Conservation (phyloP, 148 eudicot species). For the Diospyros kaki region DNA sequence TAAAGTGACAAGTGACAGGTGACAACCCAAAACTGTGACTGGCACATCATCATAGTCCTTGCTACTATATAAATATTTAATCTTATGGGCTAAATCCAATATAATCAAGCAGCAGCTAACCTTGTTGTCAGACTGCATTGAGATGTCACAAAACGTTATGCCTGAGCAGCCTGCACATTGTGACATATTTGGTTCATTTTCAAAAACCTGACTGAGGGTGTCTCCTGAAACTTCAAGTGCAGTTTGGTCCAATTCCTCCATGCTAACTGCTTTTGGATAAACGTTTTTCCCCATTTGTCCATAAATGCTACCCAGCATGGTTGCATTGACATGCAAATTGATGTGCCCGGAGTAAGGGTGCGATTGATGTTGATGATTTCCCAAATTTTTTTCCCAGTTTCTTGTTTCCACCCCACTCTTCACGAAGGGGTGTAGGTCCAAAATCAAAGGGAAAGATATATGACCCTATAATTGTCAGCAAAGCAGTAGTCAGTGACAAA, state of each 20-base stretch:
- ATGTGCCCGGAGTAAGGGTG: slow-evolving; percentile 19
- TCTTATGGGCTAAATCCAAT: background rate
- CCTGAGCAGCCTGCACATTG: slow-evolving; percentile 15
- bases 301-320: slow-evolving; percentile 14
- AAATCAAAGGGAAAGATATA: slow-evolving; percentile 59
- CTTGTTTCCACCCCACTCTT: slow-evolving; percentile 43
- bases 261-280: slow-evolving; percentile 11
- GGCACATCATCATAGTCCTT: background rate
- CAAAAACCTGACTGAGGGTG: slow-evolving; percentile 1
- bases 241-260: background rate
- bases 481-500: background rate
- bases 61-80: background rate
- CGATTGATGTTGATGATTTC: slow-evolving; percentile 22
- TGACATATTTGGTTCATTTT: slow-evolving; percentile 4
- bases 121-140: slow-evolving; percentile 12
- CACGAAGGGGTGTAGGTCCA: slow-evolving; percentile 56
- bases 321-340: slow-evolving; percentile 16
- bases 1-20: too few relatives aligned
- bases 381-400: slow-evolving; percentile 32
- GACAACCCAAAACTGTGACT: too few relatives aligned
- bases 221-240: background rate
- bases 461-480: slow-evolving; percentile 53
- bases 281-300: background rate
- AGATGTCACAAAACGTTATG: background rate
- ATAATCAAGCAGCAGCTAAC: slow-evolving; percentile 6